A percentile compares a stretch with the other conserved stretches of the same genome.
Conservation (phyloP, 371 early-diverging fungal genomes). For the Rhizomucor miehei region DNA sequence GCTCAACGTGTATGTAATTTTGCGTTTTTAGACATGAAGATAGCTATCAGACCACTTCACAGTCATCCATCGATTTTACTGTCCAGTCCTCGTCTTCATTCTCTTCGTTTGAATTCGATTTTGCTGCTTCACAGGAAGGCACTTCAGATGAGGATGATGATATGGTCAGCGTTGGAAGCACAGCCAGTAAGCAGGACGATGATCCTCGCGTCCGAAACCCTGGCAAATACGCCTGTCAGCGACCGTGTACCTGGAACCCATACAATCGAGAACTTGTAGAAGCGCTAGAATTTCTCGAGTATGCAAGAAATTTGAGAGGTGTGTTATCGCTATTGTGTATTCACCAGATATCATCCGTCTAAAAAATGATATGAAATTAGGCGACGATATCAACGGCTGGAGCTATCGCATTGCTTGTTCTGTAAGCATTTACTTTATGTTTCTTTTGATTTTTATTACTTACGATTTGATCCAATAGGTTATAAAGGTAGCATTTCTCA, state of each 20-base stretch:
- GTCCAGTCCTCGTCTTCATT: not conserved
- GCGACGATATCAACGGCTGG: slow-evolving; percentile 14
- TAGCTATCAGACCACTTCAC: slow-evolving; percentile 11
- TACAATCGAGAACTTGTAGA: slow-evolving; percentile 16
- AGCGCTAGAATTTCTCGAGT: slow-evolving; percentile 14
- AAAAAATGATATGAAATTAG: not conserved
- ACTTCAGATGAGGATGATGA: not conserved
- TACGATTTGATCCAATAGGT: not conserved
- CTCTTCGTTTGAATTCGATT: slow-evolving; percentile 1
- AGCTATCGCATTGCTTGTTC: slow-evolving; percentile 15
- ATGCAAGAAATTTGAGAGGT: slow-evolving; percentile 19
- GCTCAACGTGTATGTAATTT: not conserved
- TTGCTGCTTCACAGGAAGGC: not conserved
- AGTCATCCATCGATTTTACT: not conserved
- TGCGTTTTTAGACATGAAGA: slow-evolving; percentile 5
- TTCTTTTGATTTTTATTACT: not conserved
- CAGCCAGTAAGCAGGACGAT: not conserved
- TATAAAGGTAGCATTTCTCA: not conserved
- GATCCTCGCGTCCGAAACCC: not conserved
- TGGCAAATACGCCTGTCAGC: slow-evolving; percentile 13
- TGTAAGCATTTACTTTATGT: slow-evolving; percentile 1
- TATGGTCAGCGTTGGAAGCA: not conserved
- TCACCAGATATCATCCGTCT: not conserved
- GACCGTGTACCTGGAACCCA: slow-evolving; percentile 7
- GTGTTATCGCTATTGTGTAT: not conserved